These are phyloP conservation scores for Osmozyma mogii DNA, from an alignment of 805 yeast genomes.

Conservation along the genomic window DNA sequence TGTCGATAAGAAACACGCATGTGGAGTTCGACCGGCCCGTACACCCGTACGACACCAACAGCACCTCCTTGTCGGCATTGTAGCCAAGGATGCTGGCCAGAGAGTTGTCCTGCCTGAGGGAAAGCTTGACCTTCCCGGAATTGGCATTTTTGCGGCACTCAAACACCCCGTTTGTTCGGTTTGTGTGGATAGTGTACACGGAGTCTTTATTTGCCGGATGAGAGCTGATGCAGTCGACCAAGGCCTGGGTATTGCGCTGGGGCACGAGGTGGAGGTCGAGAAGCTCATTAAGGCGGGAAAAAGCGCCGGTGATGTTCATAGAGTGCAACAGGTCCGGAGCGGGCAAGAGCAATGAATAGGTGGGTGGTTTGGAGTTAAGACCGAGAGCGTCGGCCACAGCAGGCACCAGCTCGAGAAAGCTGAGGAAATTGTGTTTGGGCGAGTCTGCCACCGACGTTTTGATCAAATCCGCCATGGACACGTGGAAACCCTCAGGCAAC, in stretches of 20 bases:
- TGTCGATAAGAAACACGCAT: slow-evolving; percentile 60
- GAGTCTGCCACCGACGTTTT: slow-evolving; percentile 39
- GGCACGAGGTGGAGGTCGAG: slow-evolving; percentile 66
- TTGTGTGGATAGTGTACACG: slow-evolving; percentile 7
- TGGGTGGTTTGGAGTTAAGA: slow-evolving; percentile 22
- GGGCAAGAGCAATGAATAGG: slow-evolving; percentile 66
- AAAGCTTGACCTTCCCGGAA: slow-evolving; percentile 9
- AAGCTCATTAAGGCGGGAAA: slow-evolving; percentile 42
- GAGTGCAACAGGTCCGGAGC: slow-evolving; percentile 45
- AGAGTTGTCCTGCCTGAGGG: slow-evolving; percentile 3
- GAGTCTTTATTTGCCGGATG: too few relatives aligned
- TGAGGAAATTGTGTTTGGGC: slow-evolving; percentile 16
- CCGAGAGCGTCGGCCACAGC: slow-evolving; percentile 35
- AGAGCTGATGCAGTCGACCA: slow-evolving; percentile 48
- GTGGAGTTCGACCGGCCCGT: slow-evolving; percentile 18
- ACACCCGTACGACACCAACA: slow-evolving; percentile 56
- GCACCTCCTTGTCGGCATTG: slow-evolving; percentile 45
- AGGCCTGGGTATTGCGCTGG: slow-evolving; percentile 37
- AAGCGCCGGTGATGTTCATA: slow-evolving; percentile 41
- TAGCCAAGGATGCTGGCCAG: slow-evolving; percentile 24
- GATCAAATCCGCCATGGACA: slow-evolving; percentile 51
- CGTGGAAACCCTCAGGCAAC: slow-evolving; percentile 48
- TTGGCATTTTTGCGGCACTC: slow-evolving; percentile 7
- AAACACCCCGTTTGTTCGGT: slow-evolving; percentile 7
- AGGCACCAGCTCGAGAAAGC: slow-evolving; percentile 39